Conservation (phyloP, 163 green algal species). For the Scenedesmus sp. region DNA sequence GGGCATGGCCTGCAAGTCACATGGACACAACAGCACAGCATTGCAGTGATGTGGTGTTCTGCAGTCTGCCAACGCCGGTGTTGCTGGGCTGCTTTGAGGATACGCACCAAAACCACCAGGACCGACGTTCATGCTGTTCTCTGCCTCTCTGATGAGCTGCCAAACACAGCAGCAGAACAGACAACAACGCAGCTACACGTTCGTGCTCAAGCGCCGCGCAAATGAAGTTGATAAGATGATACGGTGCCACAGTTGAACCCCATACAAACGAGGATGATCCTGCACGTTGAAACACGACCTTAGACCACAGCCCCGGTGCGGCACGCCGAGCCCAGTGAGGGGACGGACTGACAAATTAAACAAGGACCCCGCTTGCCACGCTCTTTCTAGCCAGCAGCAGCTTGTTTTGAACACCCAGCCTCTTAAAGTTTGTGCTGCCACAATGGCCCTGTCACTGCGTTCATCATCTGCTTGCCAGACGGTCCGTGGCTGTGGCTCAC, state of each 20-base stretch:
- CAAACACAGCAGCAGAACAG: background rate
- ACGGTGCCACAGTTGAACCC: background rate
- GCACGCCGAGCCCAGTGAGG: background rate
- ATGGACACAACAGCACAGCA: background rate
- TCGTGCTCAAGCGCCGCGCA: background rate
- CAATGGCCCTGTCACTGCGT: background rate
- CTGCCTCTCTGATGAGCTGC: background rate
- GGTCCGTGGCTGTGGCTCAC: background rate
- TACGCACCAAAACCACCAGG: slow-evolving; percentile 49
- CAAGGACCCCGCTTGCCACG: background rate
- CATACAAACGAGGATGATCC: background rate
- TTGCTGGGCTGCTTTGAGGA: background rate
- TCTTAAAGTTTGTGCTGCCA: background rate
- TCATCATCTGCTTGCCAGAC: background rate
- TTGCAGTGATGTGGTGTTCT: background rate
- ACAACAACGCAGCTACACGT: background rate
- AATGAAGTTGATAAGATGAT: background rate
- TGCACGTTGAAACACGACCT: background rate
- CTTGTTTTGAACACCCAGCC: background rate
- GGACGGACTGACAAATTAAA: background rate
- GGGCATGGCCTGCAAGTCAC: slow-evolving; percentile 60
- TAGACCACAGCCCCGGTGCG: background rate
- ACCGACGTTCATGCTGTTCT: slow-evolving; percentile 33
- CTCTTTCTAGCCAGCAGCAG: background rate
- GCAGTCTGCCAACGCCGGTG: background rate